Evolutionary conservation across 176 grass and related monocot species (phyloP), one percentile per base, ranked within the genome.

Genomic region (Echinochloa phyllopogon): DNA sequence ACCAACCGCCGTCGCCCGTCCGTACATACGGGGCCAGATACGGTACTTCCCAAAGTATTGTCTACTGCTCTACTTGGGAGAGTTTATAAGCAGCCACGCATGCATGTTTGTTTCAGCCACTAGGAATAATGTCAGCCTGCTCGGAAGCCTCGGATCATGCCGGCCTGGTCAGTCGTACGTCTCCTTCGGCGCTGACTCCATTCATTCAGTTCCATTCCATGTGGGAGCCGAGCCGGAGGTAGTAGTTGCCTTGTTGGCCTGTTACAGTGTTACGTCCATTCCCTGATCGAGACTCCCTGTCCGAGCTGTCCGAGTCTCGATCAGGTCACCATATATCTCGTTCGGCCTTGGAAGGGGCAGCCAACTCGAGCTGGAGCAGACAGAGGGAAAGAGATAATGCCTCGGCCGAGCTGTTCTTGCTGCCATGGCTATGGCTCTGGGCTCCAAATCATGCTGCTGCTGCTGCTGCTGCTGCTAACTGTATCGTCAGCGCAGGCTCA

Each of bases 401-500:
- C 25, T 12, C 11, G 18, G 4, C 10, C 25, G 39, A 68, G 5
- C 61, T 45, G 40, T 23, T 42, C 39, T 1, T 15, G 51, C 29
- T 37, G 38, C 87, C 84, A 84, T 87, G 88, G 56, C 74, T 38
- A 53, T 21, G 61, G 29, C 29, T 33, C 52, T 41, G 7, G 21
- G 65, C 49, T 65, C 45, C 39, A 38, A 39, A 52, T 6, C 20
- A 4, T 66, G 24, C 40, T 72, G 29, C 50, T 84, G 4, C 72
- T 85, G 6, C 56, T 80, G 0, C 41, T 63, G 5, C 16, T 74
- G 33, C 66, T 84, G 39, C 48, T 75, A 57, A 50, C 77, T 37
- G 49, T 50, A 25, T 44, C 72, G 18, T 27, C 14, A 29, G 88
- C 63, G 8, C 85, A 47, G 33, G 85, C 81, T 67, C 87, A 89